These are phyloP conservation scores for Elongisporangium anandrum DNA, from an alignment of 352 stramenopile genomes.

Conservation along the genomic window DNA sequence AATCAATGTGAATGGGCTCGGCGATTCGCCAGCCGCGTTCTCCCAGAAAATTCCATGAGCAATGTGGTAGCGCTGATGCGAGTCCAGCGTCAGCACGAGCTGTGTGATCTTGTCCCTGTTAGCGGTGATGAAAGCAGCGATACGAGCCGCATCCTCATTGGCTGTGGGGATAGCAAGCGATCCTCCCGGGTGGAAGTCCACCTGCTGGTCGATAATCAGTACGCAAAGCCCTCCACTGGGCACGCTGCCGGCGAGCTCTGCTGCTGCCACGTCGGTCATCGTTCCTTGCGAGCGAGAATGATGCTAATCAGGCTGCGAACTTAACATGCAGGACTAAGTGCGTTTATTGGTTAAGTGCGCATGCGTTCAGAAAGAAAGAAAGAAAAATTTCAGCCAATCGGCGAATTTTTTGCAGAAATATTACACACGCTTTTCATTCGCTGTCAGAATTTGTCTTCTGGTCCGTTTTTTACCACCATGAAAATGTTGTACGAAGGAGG, in stretches of 20 bases:
- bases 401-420: not conserved
- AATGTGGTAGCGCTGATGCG: conserved; percentile 95
- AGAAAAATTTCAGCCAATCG: not conserved
- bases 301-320: not conserved
- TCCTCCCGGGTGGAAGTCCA: conserved; percentile 95
- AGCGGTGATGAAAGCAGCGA: conserved; percentile 81
- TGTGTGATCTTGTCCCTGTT: conserved; percentile 63
- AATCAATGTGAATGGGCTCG: conserved; percentile 93
- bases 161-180: conserved; percentile 94
- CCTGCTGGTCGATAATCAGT: conserved; percentile 94
- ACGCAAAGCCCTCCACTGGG: conserved; percentile 61
- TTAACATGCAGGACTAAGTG: not conserved
- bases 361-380: not conserved
- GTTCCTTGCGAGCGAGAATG: conserved; percentile 2
- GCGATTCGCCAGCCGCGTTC: conserved; percentile 55
- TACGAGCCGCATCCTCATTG: conserved; percentile 86
- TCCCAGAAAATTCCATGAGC: conserved; percentile 94
- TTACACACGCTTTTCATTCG: not conserved
- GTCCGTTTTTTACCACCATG: too few relatives aligned
- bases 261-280: conserved; percentile 23
- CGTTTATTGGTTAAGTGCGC: not conserved
- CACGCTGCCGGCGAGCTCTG: conserved; percentile 30
- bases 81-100: conserved; percentile 95
- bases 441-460: too few relatives aligned
- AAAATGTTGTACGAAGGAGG: not conserved